Conservation (phyloP, 257 asterid species). For the Parsonsia alboflavescens region DNA sequence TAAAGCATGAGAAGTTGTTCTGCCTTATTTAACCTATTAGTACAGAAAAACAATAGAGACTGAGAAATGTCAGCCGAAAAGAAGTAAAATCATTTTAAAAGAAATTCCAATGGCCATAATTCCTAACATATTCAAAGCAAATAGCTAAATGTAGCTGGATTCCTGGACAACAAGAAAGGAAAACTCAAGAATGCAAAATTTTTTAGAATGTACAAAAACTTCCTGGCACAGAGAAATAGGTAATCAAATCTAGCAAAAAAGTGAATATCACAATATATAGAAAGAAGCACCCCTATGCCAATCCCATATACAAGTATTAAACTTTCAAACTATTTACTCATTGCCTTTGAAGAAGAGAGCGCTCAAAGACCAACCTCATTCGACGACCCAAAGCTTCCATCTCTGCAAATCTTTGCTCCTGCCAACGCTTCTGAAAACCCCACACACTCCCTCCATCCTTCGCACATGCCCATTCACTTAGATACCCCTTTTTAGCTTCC, state of each 20-base stretch:
- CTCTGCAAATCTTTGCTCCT: constrained; percentile 60
- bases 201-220: background rate
- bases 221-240: background rate
- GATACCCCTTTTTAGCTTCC: constrained; percentile 38
- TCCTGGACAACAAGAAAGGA: background rate
- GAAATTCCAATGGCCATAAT: background rate
- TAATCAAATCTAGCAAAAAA: background rate
- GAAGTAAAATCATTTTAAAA: background rate
- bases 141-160: background rate
- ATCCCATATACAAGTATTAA: constrained; percentile 17
- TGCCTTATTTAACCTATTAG: too few species aligned
- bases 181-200: background rate
- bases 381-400: constrained; percentile 60
- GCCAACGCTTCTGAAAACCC: constrained; percentile 53
- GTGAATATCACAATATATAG: background rate
- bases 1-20: background rate
- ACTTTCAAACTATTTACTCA: constrained; percentile 24
- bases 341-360: constrained; percentile 38
- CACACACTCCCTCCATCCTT: constrained; percentile 12
- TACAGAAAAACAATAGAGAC: background rate
- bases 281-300: constrained; percentile 4
- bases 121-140: background rate
- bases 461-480: constrained; percentile 18
- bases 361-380: constrained; percentile 62
- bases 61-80: background rate